phyloP scores from a whole-genome alignment of 352 stramenopile genomes.

The Phytophthora brassicae region DNA sequence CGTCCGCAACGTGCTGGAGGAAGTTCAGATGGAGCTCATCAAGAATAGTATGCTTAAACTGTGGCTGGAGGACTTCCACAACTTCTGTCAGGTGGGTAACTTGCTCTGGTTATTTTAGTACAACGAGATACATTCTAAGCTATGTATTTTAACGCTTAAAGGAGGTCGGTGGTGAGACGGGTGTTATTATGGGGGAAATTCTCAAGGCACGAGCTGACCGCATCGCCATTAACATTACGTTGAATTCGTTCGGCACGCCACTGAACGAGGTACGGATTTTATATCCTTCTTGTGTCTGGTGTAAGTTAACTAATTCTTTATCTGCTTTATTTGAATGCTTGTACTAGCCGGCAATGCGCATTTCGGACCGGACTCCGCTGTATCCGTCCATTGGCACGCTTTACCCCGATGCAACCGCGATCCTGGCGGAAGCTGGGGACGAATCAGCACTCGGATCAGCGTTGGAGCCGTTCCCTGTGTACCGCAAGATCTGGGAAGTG shows the following conservation, averaged over 20 bases:
- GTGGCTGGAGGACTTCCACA: slow-evolving; percentile 94
- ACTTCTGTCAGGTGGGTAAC: slow-evolving; percentile 86
- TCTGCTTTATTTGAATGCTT: background rate
- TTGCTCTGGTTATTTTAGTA: background rate
- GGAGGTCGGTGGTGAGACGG: slow-evolving; percentile 96
- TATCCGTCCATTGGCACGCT: slow-evolving; percentile 97
- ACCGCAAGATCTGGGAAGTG: slow-evolving; percentile 97
- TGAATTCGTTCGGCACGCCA: slow-evolving; percentile 97
- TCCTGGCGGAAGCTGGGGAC: slow-evolving; percentile 92
- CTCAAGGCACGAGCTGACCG: slow-evolving; percentile 94
- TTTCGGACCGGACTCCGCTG: slow-evolving; percentile 96
- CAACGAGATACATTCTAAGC: background rate
- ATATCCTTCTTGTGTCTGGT: slow-evolving; percentile 25
- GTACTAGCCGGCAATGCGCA: slow-evolving; percentile 92
- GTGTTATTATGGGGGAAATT: slow-evolving; percentile 97
- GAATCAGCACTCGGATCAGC: slow-evolving; percentile 86
- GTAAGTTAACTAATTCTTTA: background rate
- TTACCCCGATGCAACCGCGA: slow-evolving; percentile 96
- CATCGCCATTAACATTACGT: slow-evolving; percentile 99
- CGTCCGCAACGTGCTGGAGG: slow-evolving; percentile 96
- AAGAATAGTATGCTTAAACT: slow-evolving; percentile 99
- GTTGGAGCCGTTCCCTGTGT: slow-evolving; percentile 95
- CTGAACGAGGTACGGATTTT: slow-evolving; percentile 71
- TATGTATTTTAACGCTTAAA: slow-evolving; percentile 19
- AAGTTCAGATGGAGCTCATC: slow-evolving; percentile 99